Base-by-base conservation (phyloP, 768 basidiomycete species). In the Sporobolomyces phaffii region DNA sequence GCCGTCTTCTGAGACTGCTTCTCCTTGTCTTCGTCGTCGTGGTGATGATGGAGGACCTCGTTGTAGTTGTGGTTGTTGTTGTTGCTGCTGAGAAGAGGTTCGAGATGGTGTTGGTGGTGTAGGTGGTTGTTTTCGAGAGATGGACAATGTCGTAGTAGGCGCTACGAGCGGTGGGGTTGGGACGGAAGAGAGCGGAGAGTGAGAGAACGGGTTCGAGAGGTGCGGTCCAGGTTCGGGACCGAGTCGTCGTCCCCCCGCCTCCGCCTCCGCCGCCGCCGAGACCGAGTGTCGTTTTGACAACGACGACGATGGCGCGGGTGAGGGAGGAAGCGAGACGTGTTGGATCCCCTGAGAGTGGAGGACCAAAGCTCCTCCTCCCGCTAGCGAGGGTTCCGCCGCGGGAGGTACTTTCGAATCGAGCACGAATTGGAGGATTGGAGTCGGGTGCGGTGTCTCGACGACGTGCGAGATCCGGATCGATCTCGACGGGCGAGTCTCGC, bases 251-350 rank as follows among this genome's bases (percentile, higher is more conserved):
- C n/a, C n/a, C n/a, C n/a, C n/a, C n/a, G n/a, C n/a, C n/a, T n/a
- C n/a, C n/a, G n/a, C n/a, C n/a, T n/a, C n/a, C n/a, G 44, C n/a
- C 11, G n/a, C 8, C 44, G 44, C n/a, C n/a, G 44, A 51, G 5
- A 51, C 7, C 8, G 29, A 26, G 8, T 6, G 24, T 13, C 8
- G 54, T 5, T 5, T 11, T 7, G 33, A 18, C 13, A 40, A 3
- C 3, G 43, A 41, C 36, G 63, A 26, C 5, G 53, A 31, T n/a
- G n/a, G n/a, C 1, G 60, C 22, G 5, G 53, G 47, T n/a, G 34
- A 47, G 2, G 60, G 54, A 22, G 65, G 43, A 45, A 66, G 61
- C 48, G 61, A 53, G 13, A 56, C 18, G 34, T 56, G 38, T 56
- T 56, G 54, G 20, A 56, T 56, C 7, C 54, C 54, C 33, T 56